Evolutionary conservation across 2,329 filamentous ascomycete genomes (phyloP), one percentile per base, ranked within the genome.

Genomic region (Scortechinia acanthostroma): DNA sequence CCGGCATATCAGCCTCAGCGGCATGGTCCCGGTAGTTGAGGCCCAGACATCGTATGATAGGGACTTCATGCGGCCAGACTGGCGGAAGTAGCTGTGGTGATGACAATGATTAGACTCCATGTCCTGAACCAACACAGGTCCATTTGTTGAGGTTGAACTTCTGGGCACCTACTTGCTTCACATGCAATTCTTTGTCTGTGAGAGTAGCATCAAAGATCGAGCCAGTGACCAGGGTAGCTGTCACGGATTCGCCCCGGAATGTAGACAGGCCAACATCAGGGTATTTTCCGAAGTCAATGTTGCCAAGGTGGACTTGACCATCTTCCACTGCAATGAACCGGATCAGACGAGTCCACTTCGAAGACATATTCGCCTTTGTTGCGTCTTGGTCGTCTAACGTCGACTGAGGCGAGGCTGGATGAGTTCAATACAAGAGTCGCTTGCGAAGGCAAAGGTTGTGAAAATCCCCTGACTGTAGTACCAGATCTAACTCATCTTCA

Each of bases 301-400:
- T 55, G 13, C 58, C 58, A 3, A 61, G 50, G 23, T 61, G 58
- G 19, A 51, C 45, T 20, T 54, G 51, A 28, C 46, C 51, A 45
- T 60, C 58, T 43, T 61, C 58, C 4, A 49, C 47, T 21, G 57
- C 56, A 25, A 59, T 51, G 47, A 61, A 61, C 4, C 56, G 56
- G 44, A 61, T 50, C 2, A 61, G 45, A 37, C 59, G 57, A 22
- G 58, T 60, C 57, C 57, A 60, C n/a, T n/a, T n/a, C 25, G 50
- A 48, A 50, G 47, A 28, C 47, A 49, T 49, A 10, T 30, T 30
- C n/a, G n/a, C n/a, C n/a, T n/a, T n/a, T n/a, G n/a, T n/a, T n/a
- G n/a, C n/a, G n/a, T n/a, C n/a, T n/a, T n/a, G n/a, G n/a, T n/a
- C n/a, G n/a, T n/a, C n/a, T n/a, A n/a, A n/a, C n/a, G n/a, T n/a